A percentile compares a stretch with the other conserved stretches of the same genome.
These are phyloP conservation scores for Boletus edulis DNA, from an alignment of 768 basidiomycete species.

Conservation along the genomic window DNA sequence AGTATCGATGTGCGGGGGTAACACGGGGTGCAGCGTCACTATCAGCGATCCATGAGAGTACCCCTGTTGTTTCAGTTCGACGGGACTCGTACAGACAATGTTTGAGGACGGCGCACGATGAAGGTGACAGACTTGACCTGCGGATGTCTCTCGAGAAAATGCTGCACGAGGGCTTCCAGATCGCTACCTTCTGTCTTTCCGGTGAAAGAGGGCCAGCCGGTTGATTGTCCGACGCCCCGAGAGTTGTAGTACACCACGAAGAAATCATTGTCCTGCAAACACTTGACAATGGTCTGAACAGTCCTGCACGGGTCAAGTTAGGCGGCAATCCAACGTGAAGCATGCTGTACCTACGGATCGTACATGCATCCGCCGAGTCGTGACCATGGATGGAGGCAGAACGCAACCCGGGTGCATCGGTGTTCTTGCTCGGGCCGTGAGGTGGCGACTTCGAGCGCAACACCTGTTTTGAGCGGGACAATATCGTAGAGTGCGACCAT, in stretches of 20 bases:
- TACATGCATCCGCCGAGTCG: conserved; percentile 76
- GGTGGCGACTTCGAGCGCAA: conserved; percentile 42
- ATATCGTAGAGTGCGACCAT: conserved; percentile 9
- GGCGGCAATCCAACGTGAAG: neutral
- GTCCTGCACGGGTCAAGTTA: conserved; percentile 11
- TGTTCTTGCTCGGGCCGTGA: conserved; percentile 25
- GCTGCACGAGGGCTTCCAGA: conserved; percentile 57
- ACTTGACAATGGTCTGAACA: conserved; percentile 45
- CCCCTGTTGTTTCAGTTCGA: conserved; percentile 45
- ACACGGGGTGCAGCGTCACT: conserved; percentile 59
- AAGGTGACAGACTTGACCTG: conserved; percentile 53
- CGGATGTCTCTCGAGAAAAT: conserved; percentile 44
- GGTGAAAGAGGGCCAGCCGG: conserved; percentile 71
- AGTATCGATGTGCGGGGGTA: conserved; percentile 48
- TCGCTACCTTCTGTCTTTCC: conserved; percentile 71
- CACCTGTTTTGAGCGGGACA: conserved; percentile 34
- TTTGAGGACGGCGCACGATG: conserved; percentile 45
- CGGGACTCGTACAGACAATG: neutral
- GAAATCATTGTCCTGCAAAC: conserved; percentile 46
- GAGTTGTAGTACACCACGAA: conserved; percentile 73
- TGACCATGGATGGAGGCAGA: conserved; percentile 87
- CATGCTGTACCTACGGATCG: conserved; percentile 58
- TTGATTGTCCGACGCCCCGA: conserved; percentile 72
- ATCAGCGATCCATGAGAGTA: conserved; percentile 83
- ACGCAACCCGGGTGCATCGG: conserved; percentile 46